Evolutionary conservation across 176 grass and related monocot species (phyloP).

Genomic region (Aegilops bicornis): DNA sequence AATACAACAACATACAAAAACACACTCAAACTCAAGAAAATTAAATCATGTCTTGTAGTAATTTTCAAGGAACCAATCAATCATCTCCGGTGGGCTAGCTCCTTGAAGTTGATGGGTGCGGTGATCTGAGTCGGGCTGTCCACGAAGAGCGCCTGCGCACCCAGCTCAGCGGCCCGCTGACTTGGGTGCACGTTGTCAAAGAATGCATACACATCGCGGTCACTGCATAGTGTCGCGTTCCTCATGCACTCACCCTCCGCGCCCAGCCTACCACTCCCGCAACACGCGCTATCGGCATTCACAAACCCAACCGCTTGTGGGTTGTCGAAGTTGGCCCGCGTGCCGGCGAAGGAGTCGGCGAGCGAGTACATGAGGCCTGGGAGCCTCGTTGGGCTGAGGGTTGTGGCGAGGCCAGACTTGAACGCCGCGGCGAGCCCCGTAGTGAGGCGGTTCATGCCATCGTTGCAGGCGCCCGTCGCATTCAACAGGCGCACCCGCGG

Average conservation of each 20-base stretch:
- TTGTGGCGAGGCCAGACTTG: background rate
- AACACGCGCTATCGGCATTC: slow-evolving; percentile 32
- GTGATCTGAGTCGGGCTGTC: background rate
- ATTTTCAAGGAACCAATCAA: background rate
- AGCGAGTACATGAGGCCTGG: slow-evolving; percentile 28
- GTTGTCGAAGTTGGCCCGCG: background rate
- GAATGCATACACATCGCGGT: slow-evolving; percentile 13
- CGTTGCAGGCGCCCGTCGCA: slow-evolving; percentile 21
- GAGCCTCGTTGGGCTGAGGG: background rate
- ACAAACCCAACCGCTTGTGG: background rate
- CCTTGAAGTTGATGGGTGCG: slow-evolving; percentile 24
- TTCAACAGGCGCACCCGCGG: slow-evolving; percentile 5
- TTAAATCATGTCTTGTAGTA: no score
- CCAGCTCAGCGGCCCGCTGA: background rate
- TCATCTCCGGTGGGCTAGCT: background rate
- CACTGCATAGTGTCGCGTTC: background rate
- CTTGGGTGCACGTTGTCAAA: slow-evolving; percentile 39
- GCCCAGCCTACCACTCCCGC: slow-evolving; percentile 26
- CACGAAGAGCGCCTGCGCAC: background rate
- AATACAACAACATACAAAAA: no score
- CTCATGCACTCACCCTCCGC: slow-evolving; percentile 1
- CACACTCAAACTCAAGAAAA: no score
- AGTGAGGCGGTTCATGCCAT: slow-evolving; percentile 32
- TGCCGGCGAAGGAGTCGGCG: slow-evolving; percentile 1
- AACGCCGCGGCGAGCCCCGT: slow-evolving; percentile 24